Evolutionary conservation across 169 alveolate species (phyloP).

Genomic region (Plasmodium blacklocki): DNA sequence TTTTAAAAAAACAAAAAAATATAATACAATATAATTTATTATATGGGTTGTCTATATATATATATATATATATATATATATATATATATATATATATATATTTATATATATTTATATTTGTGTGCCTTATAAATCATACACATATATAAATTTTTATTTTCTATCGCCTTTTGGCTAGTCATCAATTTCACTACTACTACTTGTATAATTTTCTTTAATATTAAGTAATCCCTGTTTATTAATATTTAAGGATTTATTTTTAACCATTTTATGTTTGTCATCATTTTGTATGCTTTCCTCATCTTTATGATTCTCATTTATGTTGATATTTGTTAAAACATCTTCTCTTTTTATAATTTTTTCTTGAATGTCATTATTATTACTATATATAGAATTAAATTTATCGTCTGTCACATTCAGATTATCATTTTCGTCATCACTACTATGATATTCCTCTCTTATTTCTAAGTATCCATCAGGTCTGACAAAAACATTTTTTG

Average conservation of each 20-base stretch:
- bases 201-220: slow-evolving; percentile 33
- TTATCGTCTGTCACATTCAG: not conserved
- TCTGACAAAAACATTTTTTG: slow-evolving; percentile 22
- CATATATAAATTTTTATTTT: too few species aligned
- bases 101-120: too few species aligned
- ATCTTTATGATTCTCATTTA: not conserved
- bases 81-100: too few species aligned
- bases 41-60: too few species aligned
- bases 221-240: slow-evolving; percentile 58
- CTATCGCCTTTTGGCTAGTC: not conserved
- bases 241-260: slow-evolving; percentile 22
- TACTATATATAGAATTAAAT: not conserved
- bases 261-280: not conserved
- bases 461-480: slow-evolving; percentile 62
- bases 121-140: too few species aligned
- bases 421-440: slow-evolving; percentile 22
- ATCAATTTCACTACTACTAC: slow-evolving; percentile 37
- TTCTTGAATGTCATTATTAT: not conserved
- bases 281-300: not conserved
- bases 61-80: too few species aligned
- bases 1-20: too few species aligned
- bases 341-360: not conserved
- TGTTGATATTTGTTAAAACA: not conserved
- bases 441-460: slow-evolving; percentile 46
- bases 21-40: too few species aligned